These are phyloP conservation scores for Podaxis pistillaris DNA, from an alignment of 768 basidiomycete species.

Conservation along the genomic window DNA sequence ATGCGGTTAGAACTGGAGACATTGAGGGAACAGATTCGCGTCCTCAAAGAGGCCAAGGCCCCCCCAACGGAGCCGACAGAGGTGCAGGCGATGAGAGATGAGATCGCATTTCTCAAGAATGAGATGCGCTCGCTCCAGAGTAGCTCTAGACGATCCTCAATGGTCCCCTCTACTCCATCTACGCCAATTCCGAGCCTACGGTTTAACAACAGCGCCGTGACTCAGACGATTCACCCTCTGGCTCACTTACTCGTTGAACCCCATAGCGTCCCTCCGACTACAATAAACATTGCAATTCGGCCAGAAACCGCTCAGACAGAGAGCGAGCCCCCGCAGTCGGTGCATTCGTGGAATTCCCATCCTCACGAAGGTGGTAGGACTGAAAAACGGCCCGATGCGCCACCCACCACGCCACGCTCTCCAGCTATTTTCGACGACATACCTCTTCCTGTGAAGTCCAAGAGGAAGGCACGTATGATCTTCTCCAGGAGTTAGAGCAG, in stretches of 20 bases:
- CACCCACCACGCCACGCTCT: neutral
- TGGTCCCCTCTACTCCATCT: neutral
- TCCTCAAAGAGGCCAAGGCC: constrained; percentile 5
- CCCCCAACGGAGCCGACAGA: neutral
- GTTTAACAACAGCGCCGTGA: neutral
- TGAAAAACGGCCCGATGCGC: neutral
- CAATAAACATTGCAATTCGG: neutral
- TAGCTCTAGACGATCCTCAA: constrained; percentile 4
- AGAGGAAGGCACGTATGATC: constrained; percentile 10
- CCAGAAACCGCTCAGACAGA: neutral
- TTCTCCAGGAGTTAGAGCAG: constrained; percentile 7
- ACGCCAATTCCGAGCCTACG: constrained; percentile 7
- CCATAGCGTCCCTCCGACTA: neutral
- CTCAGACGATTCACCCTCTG: constrained; percentile 3
- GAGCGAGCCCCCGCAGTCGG: neutral
- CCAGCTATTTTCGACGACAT: constrained; percentile 9
- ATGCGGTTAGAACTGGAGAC: constrained; percentile 10
- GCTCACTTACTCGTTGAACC: constrained; percentile 11
- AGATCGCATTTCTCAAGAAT: constrained; percentile 6
- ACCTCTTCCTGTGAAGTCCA: constrained; percentile 12
- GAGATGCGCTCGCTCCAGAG: constrained; percentile 8
- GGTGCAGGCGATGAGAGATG: constrained; percentile 7
- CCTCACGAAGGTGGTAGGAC: neutral
- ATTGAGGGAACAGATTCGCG: constrained; percentile 8
- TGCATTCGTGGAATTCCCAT: neutral